phyloP scores from a whole-genome alignment of 1,284 basidiomycete genomes.

The Cryptococcus sp. region DNA sequence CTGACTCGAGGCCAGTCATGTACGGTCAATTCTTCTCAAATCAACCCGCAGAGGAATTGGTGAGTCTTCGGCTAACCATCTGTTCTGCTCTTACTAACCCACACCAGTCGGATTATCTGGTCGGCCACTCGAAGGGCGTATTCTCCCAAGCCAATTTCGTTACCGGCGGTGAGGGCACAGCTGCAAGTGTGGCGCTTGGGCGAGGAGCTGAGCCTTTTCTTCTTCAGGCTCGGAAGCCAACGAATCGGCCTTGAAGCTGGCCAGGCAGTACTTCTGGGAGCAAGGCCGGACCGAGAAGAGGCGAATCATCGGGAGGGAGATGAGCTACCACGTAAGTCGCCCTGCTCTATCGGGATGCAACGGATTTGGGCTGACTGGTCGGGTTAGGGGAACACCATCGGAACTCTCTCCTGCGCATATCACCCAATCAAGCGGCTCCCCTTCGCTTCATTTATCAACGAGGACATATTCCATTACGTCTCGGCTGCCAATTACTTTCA shows the following conservation, averaged over 20 bases:
- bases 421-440: constrained; percentile 56
- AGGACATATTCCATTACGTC: constrained; percentile 33
- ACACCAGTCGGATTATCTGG: no score
- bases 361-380: constrained; percentile 29
- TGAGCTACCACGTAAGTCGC: constrained; percentile 81
- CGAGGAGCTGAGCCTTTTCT: constrained; percentile 22
- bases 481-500: constrained; percentile 73
- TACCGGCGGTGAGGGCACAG: constrained; percentile 18
- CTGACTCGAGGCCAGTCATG: constrained; percentile 1
- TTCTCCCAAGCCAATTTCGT: no score
- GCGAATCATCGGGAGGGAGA: constrained; percentile 75
- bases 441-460: constrained; percentile 50
- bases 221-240: constrained; percentile 35
- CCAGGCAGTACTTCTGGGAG: constrained; percentile 58
- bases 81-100: no score
- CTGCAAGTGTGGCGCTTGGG: constrained; percentile 36
- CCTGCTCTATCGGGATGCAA: constrained; percentile 49
- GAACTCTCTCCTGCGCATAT: not conserved
- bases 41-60: constrained; percentile 28
- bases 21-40: constrained; percentile 30
- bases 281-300: constrained; percentile 66
- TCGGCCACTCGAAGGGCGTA: no score
- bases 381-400: not conserved
- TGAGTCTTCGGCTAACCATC: constrained; percentile 16
- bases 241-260: constrained; percentile 39